Percentiles rank a stretch among this genome's conserved stretches.
phyloP scores from a whole-genome alignment of 257 asterid genomes.

The Forsythia viridissima region DNA sequence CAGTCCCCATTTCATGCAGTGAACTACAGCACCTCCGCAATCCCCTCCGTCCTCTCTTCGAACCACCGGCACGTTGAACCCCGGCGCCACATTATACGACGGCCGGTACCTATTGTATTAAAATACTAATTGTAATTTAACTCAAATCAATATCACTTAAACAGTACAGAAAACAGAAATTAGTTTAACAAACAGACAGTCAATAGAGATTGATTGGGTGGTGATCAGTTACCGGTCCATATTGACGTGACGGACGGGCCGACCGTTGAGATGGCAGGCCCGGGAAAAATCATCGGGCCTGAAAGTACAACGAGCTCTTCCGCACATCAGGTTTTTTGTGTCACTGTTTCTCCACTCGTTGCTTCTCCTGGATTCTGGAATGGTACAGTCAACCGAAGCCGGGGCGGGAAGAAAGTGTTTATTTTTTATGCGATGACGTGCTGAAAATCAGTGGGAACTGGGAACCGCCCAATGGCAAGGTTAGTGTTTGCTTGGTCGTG shows the following conservation, averaged over 20 bases:
- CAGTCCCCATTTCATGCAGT: constrained; percentile 97
- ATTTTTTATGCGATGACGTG: no score
- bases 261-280: constrained; percentile 70
- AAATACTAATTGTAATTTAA: not conserved
- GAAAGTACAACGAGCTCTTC: constrained; percentile 79
- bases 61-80: constrained; percentile 82
- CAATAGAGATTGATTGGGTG: not conserved
- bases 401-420: constrained; percentile 33
- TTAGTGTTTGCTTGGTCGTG: no score
- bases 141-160: not conserved
- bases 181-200: not conserved
- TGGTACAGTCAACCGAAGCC: not conserved
- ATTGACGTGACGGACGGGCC: constrained; percentile 64
- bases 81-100: constrained; percentile 79
- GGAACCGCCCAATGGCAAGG: no score
- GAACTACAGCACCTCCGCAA: constrained; percentile 56
- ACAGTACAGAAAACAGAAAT: not conserved
- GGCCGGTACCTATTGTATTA: constrained; percentile 64
- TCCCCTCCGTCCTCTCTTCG: constrained; percentile 53
- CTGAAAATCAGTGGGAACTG: no score
- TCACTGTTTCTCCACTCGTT: not conserved
- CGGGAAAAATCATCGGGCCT: constrained; percentile 63
- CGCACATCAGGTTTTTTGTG: constrained; percentile 57
- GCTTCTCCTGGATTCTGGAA: constrained; percentile 22
- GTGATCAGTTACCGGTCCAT: constrained; percentile 58